Conservation (phyloP, 345 rosid species). For the Euphorbia pulcherrima region DNA sequence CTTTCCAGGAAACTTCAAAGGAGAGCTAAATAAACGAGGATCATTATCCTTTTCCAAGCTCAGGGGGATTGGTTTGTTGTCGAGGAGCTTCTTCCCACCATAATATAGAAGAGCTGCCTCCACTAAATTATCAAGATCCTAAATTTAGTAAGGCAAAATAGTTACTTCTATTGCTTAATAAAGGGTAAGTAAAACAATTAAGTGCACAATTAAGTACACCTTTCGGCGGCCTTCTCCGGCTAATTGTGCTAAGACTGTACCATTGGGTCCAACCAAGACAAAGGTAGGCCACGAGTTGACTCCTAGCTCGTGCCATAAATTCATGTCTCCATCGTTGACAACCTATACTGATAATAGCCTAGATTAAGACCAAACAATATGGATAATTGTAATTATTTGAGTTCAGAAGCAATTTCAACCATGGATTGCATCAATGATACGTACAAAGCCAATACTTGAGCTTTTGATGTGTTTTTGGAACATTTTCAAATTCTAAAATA, state of each 20-base stretch:
- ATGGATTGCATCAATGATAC: neutral
- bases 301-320: conserved; percentile 85
- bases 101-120: conserved; percentile 81
- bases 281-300: conserved; percentile 96
- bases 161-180: neutral
- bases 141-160: conserved; percentile 9
- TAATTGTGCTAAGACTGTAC: conserved; percentile 75
- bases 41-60: conserved; percentile 79
- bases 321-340: conserved; percentile 95
- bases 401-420: conserved; percentile 9
- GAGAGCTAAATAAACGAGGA: conserved; percentile 69
- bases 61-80: conserved; percentile 60
- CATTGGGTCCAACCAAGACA: conserved; percentile 79
- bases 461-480: neutral
- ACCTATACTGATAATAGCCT: conserved; percentile 45
- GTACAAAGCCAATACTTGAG: neutral
- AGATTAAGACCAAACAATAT: neutral
- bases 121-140: conserved; percentile 88
- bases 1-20: conserved; percentile 93
- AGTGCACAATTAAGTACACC: conserved; percentile 33
- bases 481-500: neutral
- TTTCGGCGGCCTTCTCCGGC: conserved; percentile 83
- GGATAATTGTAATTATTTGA: neutral
- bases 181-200: no score
- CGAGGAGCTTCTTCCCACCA: conserved; percentile 63